These are phyloP conservation scores for Gossypium bickii DNA, from an alignment of 345 rosid species.

Conservation along the genomic window DNA sequence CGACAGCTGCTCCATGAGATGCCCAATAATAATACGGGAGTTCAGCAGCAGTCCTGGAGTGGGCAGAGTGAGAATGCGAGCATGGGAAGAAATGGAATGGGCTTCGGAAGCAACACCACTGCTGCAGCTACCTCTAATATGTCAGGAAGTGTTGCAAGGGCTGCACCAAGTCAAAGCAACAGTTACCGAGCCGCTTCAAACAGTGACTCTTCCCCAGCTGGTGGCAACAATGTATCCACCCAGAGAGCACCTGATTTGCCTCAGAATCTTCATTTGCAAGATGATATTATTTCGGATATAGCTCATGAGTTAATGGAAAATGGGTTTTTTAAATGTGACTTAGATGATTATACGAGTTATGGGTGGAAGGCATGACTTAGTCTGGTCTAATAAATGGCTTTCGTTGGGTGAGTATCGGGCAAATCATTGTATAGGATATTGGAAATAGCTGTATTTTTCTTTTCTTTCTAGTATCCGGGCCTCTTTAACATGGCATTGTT, in stretches of 20 bases:
- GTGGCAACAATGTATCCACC: slow-evolving; percentile 36
- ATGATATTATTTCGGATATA: slow-evolving; percentile 56
- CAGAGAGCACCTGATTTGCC: slow-evolving; percentile 45
- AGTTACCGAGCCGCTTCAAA: slow-evolving; percentile 57
- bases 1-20: slow-evolving; percentile 76
- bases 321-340: slow-evolving; percentile 61
- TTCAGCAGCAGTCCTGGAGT: slow-evolving; percentile 40
- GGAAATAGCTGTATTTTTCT: slow-evolving; percentile 27
- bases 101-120: slow-evolving; percentile 36
- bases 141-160: slow-evolving; percentile 37
- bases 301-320: slow-evolving; percentile 53
- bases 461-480: background rate
- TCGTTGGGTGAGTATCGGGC: slow-evolving; percentile 16
- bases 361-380: slow-evolving; percentile 56
- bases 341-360: slow-evolving; percentile 56
- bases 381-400: slow-evolving; percentile 19
- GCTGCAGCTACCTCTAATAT: slow-evolving; percentile 35
- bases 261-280: slow-evolving; percentile 48
- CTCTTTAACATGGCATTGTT: slow-evolving; percentile 35
- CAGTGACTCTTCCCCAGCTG: slow-evolving; percentile 51
- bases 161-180: slow-evolving; percentile 53
- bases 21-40: slow-evolving; percentile 44
- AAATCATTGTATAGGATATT: slow-evolving; percentile 37
- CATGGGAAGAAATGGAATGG: slow-evolving; percentile 31
- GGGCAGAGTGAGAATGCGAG: slow-evolving; percentile 38